Evolutionary conservation across 2,329 filamentous ascomycete genomes (phyloP), one percentile per base, ranked within the genome.

Genomic region (Aspergillus ibericus): DNA sequence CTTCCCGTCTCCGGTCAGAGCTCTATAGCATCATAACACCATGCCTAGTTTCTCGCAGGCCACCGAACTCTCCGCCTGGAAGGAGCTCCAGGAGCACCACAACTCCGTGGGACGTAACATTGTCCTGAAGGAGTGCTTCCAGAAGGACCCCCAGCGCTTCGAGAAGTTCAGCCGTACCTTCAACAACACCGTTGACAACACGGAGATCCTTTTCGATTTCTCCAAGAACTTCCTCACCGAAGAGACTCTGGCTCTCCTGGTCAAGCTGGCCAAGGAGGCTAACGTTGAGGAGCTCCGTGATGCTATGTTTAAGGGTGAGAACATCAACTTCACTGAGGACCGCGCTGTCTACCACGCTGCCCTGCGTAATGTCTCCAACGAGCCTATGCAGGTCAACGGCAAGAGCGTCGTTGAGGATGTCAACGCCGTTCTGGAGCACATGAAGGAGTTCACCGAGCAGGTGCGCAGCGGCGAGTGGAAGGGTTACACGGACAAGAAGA

Each of bases 291-390:
- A 96, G 82, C 91, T 97, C 75, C 90, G 95, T 65, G 93, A 99
- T 86, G 88, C 88, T 73, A 96, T 99, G 93, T 99, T 99, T 80
- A 88, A 87, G 59, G 95, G 95, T 69, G 91, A 98, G 74, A 93
- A 96, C 85, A 98, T 99, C 84, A 99, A 99, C 86, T 97, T 97
- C 81, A 99, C 95, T 60, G 95, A 99, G 83, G 83, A 93, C 75
- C 89, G 95, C 65, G 95, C 95, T 66, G 95, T 99, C 66, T 96
- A 96, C 82, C 95, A 99, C 81, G 86, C 91, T 68, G 95, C 95
- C 50, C 85, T 99, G 72, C 90, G 95, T 76, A 99, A 99, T 77
- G 88, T 92, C 64, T 84, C 86, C 75, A 92, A 91, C 75, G 87
- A 91, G 84, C 87, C 82, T 49, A 87, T 89, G 85, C 75, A 91